Base-by-base conservation (phyloP, 192 early-diverging fungal genomes). In the Linderina pennispora region DNA sequence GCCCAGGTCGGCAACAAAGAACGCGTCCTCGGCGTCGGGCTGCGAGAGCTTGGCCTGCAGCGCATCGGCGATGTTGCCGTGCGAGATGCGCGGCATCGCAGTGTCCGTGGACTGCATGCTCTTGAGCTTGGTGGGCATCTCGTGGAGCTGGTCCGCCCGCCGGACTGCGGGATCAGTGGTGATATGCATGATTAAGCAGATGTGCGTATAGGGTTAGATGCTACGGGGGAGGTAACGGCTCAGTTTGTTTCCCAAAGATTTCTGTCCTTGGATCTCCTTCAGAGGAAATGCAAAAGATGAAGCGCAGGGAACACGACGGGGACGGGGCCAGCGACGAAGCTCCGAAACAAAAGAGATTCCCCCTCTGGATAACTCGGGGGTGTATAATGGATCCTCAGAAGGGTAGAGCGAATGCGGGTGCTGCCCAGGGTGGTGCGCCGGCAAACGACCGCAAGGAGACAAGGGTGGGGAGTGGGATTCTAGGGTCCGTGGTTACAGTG, bases 1-100 rank as follows among this genome's bases (percentile, higher is more conserved):
- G 40, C 92, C 94, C 53, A 99, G 62, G 74, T 99, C 94, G 34
- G 81, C 87, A 32, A 98, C 90, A 74, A 84, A 94, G 67, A 99
- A 99, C 21, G 97, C 84, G 55, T 96, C 92, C 55, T 92, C 85
- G 17, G 74, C 77, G 46, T 81, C 78, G 31, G 74, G 39, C 50
- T 86, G 82, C 17, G 34, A 25, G 8, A 45, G 44, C 22, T 45
- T 39, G 9, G 65, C 54, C 28, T 23, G 50, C 40, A 65, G 46
- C 35, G 66, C 54, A 17, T 57, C 49, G 23, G 26, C 28, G 37
- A 69, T 45, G 61, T 53, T 59, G 49, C 53, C 50, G 20, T 7
- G 25, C 23, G 37, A 48, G 23, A 54, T 26, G 19, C 40, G 50
- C 17, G 62, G 40, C 23, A 39, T 26, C 10, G 39, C 11, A 21